Percentiles rank a stretch among this genome's conserved stretches.
phyloP scores from a whole-genome alignment of 2,329 filamentous ascomycete species.

The Botrytis pseudocinerea region DNA sequence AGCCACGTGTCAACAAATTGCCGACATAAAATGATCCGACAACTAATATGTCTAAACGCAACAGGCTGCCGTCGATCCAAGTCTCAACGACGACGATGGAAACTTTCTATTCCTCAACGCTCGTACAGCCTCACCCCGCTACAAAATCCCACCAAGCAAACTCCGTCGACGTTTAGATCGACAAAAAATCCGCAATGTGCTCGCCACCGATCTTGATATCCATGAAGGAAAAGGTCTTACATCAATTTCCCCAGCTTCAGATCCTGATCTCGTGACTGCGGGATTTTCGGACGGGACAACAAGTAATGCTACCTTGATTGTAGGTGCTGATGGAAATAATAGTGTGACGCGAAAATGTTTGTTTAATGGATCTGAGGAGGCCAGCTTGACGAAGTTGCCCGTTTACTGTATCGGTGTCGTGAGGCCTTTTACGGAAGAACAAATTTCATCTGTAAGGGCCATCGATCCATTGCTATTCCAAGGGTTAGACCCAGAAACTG shows the following conservation, averaged over 20 bases:
- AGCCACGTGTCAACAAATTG: no score
- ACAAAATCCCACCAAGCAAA: slow-evolving; percentile 44
- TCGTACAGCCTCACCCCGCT: slow-evolving; percentile 43
- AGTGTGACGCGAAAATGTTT: slow-evolving; percentile 37
- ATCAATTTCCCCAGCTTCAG: slow-evolving; percentile 32
- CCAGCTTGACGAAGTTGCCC: slow-evolving; percentile 43
- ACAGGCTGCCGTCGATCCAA: slow-evolving; percentile 37
- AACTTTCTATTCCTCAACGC: slow-evolving; percentile 47
- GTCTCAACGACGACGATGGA: slow-evolving; percentile 42
- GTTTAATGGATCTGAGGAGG: slow-evolving; percentile 39
- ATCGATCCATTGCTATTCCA: slow-evolving; percentile 58
- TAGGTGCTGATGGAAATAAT: slow-evolving; percentile 45
- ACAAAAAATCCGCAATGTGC: slow-evolving; percentile 31
- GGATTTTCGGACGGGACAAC: slow-evolving; percentile 42
- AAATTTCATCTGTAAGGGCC: slow-evolving; percentile 45
- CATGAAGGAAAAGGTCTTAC: slow-evolving; percentile 54
- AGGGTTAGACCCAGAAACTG: slow-evolving; percentile 52
- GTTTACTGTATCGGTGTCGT: slow-evolving; percentile 45
- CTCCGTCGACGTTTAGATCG: slow-evolving; percentile 43
- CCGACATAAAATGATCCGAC: neutral
- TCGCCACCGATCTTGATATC: slow-evolving; percentile 36
- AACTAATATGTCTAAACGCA: neutral
- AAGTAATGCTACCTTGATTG: slow-evolving; percentile 41
- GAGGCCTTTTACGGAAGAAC: slow-evolving; percentile 43
- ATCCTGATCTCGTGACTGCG: slow-evolving; percentile 31